A percentile compares a stretch with the other conserved stretches of the same genome.
Evolutionary conservation across 1,284 basidiomycete species (phyloP).

Genomic region (Cryptococcus wingfieldii): DNA sequence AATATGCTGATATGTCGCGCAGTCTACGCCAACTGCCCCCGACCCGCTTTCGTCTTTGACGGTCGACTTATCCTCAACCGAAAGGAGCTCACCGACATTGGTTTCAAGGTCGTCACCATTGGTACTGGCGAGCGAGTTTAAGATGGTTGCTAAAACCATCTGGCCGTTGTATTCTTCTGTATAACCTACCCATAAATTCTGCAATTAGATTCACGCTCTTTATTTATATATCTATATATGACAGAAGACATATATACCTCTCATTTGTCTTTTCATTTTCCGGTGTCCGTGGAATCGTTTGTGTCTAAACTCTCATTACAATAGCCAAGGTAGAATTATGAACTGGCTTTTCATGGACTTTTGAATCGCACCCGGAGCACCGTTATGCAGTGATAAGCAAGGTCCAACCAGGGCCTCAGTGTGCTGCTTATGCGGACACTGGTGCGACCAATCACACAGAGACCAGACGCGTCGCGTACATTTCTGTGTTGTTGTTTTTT

Average conservation of each 20-base stretch:
- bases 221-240: neutral
- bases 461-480: neutral
- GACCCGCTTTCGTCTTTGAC: constrained; percentile 95
- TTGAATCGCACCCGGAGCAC: too few relatives aligned
- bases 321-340: too few relatives aligned
- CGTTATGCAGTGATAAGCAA: neutral
- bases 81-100: constrained; percentile 73
- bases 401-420: too few relatives aligned
- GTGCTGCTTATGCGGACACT: neutral
- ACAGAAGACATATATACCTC: neutral
- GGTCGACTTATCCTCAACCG: constrained; percentile 65
- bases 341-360: too few relatives aligned
- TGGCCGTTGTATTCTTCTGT: neutral
- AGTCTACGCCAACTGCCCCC: constrained; percentile 85
- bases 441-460: too few relatives aligned
- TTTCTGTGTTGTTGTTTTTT: too few relatives aligned
- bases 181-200: too few relatives aligned
- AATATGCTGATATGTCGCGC: constrained; percentile 17
- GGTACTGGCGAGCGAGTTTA: constrained; percentile 47
- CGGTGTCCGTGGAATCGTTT: neutral
- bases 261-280: neutral
- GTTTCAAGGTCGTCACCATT: constrained; percentile 73
- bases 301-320: neutral
- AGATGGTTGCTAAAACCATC: neutral
- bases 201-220: neutral